These are phyloP conservation scores for Sicyos edulis DNA, from an alignment of 306 rosid genomes.

Conservation along the genomic window DNA sequence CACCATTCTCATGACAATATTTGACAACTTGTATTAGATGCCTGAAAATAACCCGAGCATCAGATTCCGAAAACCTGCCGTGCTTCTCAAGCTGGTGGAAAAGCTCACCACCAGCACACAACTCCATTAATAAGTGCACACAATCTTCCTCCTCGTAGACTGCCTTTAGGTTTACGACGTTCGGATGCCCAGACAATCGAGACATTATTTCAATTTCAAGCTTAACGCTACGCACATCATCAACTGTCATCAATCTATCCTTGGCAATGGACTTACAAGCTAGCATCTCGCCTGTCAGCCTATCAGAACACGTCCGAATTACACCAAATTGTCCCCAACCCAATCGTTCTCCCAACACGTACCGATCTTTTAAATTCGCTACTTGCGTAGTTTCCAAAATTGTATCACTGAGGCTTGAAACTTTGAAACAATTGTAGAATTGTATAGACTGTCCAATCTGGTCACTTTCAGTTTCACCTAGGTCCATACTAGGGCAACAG, in stretches of 20 bases:
- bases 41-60: conserved; percentile 58
- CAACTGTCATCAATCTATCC: conserved; percentile 53
- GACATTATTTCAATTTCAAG: conserved; percentile 72
- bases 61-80: conserved; percentile 54
- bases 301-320: conserved; percentile 54
- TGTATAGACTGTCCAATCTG: conserved; percentile 48
- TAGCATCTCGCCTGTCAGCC: conserved; percentile 53
- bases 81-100: conserved; percentile 62
- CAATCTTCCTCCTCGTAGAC: conserved; percentile 64
- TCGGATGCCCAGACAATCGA: conserved; percentile 60
- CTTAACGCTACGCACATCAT: conserved; percentile 60
- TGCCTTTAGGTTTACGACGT: conserved; percentile 68
- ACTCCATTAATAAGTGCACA: conserved; percentile 76
- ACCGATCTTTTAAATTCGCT: conserved; percentile 48
- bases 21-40: conserved; percentile 62
- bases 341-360: conserved; percentile 54
- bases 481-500: conserved; percentile 28
- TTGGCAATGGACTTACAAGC: conserved; percentile 74
- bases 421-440: conserved; percentile 37
- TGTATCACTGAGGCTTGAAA: conserved; percentile 35
- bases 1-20: conserved; percentile 67
- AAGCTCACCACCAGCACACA: conserved; percentile 74
- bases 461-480: conserved; percentile 24
- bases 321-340: conserved; percentile 79
- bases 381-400: conserved; percentile 45